Conservation (phyloP, 192 early-diverging fungal genomes). For the Rhizophagus prolifer region DNA sequence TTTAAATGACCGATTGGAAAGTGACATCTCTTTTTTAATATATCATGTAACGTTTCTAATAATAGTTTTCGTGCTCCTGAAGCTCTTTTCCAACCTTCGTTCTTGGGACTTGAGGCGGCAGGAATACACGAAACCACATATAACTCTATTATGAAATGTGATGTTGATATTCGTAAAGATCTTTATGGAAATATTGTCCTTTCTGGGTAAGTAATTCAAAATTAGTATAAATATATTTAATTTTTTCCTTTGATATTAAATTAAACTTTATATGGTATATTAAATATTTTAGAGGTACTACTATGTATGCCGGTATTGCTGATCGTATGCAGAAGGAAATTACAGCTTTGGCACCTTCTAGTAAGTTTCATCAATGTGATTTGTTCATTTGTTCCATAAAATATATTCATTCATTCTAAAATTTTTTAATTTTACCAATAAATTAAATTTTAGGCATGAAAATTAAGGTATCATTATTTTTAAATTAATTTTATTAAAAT, state of each 20-base stretch:
- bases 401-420: not conserved
- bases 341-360: slow-evolving; percentile 89
- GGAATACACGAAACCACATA: slow-evolving; percentile 98
- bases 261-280: not conserved
- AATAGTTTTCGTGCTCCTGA: slow-evolving; percentile 90
- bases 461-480: slow-evolving; percentile 13
- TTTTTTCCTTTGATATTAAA: not conserved
- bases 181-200: slow-evolving; percentile 96
- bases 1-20: not conserved
- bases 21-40: not conserved
- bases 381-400: not conserved
- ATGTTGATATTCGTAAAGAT: slow-evolving; percentile 94
- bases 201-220: slow-evolving; percentile 53
- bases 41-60: not conserved
- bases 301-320: slow-evolving; percentile 97
- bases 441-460: slow-evolving; percentile 25
- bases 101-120: slow-evolving; percentile 85
- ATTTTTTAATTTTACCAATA: not conserved
- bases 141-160: slow-evolving; percentile 97
- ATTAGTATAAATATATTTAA: not conserved
- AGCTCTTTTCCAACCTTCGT: slow-evolving; percentile 94
- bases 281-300: slow-evolving; percentile 68
- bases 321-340: slow-evolving; percentile 99
- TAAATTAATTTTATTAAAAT: not conserved
- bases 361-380: slow-evolving; percentile 64